Evolutionary conservation across 148 eudicot species (phyloP).

Genomic region (Rhododendron simsii): DNA sequence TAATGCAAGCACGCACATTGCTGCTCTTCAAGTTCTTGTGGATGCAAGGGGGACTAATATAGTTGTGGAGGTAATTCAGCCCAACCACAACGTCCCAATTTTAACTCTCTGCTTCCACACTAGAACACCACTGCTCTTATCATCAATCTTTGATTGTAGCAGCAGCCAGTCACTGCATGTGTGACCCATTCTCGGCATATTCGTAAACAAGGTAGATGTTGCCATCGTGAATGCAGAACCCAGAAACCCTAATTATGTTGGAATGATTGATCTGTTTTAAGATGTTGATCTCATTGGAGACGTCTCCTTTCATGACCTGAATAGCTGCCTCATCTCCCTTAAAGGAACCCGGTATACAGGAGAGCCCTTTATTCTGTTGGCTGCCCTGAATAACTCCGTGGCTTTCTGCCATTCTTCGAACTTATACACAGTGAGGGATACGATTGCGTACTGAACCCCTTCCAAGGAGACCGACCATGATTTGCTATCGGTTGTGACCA

Average conservation of each 20-base stretch:
- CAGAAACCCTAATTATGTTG: constrained; percentile 60
- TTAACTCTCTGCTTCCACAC: constrained; percentile 71
- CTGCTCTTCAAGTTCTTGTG: constrained; percentile 77
- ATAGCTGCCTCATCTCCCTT: constrained; percentile 67
- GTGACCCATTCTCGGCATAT: constrained; percentile 65
- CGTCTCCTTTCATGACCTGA: constrained; percentile 64
- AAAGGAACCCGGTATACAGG: constrained; percentile 39
- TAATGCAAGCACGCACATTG: constrained; percentile 49
- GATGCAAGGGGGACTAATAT: constrained; percentile 56
- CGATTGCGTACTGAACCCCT: constrained; percentile 48
- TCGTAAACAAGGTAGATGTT: constrained; percentile 73
- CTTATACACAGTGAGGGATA: constrained; percentile 52
- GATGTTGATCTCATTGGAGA: constrained; percentile 54
- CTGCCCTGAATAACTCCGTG: constrained; percentile 47
- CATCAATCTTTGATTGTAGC: constrained; percentile 2
- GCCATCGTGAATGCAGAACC: constrained; percentile 62
- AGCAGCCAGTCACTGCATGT: constrained; percentile 39
- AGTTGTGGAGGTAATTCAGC: constrained; percentile 75
- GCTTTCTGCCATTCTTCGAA: constrained; percentile 51
- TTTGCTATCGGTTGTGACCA: constrained; percentile 22
- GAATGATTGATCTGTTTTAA: constrained; percentile 69
- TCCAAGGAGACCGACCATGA: constrained; percentile 41
- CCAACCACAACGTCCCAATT: constrained; percentile 63
- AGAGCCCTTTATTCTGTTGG: constrained; percentile 51
- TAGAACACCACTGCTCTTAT: constrained; percentile 19